phyloP scores from a whole-genome alignment of 2,329 filamentous ascomycete species.

The Trichoderma sp. region DNA sequence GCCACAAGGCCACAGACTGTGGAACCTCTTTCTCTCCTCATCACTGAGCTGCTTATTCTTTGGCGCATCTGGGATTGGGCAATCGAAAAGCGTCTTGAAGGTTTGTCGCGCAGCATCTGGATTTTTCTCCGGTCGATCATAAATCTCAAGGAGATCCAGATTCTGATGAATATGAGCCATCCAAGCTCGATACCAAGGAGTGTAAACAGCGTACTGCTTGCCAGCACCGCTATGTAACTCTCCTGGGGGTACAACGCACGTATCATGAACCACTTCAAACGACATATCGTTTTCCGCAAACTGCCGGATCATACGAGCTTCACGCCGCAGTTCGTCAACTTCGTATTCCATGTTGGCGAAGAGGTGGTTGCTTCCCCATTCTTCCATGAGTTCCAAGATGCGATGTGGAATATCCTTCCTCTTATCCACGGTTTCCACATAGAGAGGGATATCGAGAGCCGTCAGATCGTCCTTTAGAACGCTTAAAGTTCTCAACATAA shows the following conservation, averaged over 20 bases:
- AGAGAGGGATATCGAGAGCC: conserved; percentile 73
- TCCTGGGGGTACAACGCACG: conserved; percentile 78
- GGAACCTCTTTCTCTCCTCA: conserved; percentile 61
- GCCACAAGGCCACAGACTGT: conserved; percentile 69
- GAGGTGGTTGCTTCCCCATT: conserved; percentile 74
- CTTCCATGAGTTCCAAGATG: conserved; percentile 64
- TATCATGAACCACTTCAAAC: conserved; percentile 76
- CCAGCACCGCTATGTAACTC: conserved; percentile 65
- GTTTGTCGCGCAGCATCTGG: conserved; percentile 40
- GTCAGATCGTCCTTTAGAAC: conserved; percentile 67
- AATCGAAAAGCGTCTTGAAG: conserved; percentile 61
- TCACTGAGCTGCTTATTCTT: conserved; percentile 60
- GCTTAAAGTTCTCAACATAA: conserved; percentile 71
- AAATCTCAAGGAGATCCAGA: conserved; percentile 64
- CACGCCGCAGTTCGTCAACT: conserved; percentile 82
- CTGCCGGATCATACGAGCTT: conserved; percentile 64
- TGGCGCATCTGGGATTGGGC: conserved; percentile 62
- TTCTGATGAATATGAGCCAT: conserved; percentile 70
- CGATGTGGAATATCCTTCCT: conserved; percentile 62
- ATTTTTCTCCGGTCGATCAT: conserved; percentile 49
- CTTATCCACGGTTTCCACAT: conserved; percentile 70
- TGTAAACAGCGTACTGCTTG: conserved; percentile 81
- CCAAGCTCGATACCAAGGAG: conserved; percentile 80
- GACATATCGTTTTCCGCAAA: conserved; percentile 65
- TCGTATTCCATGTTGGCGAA: conserved; percentile 90